Base-by-base conservation (phyloP, 768 basidiomycete species). In the Russula sp. region DNA sequence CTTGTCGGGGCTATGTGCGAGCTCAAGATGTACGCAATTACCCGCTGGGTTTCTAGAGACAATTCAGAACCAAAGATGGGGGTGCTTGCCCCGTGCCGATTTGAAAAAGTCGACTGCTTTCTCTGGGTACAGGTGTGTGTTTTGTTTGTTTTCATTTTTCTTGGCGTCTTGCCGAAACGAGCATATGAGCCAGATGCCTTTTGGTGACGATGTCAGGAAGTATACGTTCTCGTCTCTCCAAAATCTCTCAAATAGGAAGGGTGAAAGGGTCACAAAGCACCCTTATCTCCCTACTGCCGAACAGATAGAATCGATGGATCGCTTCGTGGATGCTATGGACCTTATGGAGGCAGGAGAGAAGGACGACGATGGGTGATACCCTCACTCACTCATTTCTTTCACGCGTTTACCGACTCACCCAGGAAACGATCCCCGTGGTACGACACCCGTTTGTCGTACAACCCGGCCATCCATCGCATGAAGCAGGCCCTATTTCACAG, bases 401-500 rank as follows among this genome's bases (percentile, higher is more conserved):
- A n/a, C 49, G 46, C 30, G n/a, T 49, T 55, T 58, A 42, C 13
- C 38, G 30, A 44, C 64, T 58, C 28, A 22, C 32, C 16, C 69
- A 93, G 92, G 18, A 78, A 81, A 46, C 82, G 79, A 11, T 69
- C 71, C 3, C 79, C 87, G 3, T 98, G 93, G 93, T 96, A 89
- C 72, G 84, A 89, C 63, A 81, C 88, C 0, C 76, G 79, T 3
- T 76, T 86, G 1, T 92, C 94, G 1, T 97, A 84, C 74, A 97
- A 96, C 70, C 94, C 96, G 1, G 84, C 90, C 4, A 80, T 97
- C 36, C 95, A 99, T 71, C 87, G 95, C 57, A 82, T 88, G 62
- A 96, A 95, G 73, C 94, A 97, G 78, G 94, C 94, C 14, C 85
- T 94, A 70, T 92, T 96, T 75, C 95, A 97, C 71, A 83, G 83